Evolutionary conservation across 345 rosid genomes (phyloP).

Genomic region (Eucalyptus victrix): DNA sequence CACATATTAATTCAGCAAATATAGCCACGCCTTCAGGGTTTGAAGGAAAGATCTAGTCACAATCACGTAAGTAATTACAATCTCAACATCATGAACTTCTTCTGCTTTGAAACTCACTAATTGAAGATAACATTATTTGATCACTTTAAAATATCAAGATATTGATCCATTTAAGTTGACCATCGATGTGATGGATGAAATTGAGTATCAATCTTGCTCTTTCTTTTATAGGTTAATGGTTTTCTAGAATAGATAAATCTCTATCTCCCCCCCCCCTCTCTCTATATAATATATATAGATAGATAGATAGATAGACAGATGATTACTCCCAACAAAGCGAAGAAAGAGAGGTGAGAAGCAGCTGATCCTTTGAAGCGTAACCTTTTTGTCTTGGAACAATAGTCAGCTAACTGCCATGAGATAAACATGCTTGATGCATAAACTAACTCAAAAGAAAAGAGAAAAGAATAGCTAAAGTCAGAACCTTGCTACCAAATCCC

Average conservation of each 20-base stretch:
- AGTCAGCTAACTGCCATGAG: background rate
- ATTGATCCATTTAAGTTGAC: background rate
- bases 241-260: background rate
- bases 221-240: background rate
- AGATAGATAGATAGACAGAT: background rate
- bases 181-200: background rate
- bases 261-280: background rate
- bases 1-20: background rate
- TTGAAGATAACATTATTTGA: background rate
- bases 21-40: background rate
- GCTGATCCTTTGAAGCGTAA: background rate
- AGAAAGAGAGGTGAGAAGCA: background rate
- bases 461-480: background rate
- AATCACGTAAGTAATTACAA: background rate
- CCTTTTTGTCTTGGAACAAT: background rate
- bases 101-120: background rate
- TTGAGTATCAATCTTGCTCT: background rate
- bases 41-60: background rate
- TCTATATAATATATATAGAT: background rate
- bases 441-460: background rate
- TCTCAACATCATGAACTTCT: background rate
- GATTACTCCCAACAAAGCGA: background rate
- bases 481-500: background rate
- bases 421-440: background rate
- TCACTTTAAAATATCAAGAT: background rate